These are phyloP conservation scores for Anthracocystis walkeri DNA, from an alignment of 1,284 basidiomycete species.

Conservation along the genomic window DNA sequence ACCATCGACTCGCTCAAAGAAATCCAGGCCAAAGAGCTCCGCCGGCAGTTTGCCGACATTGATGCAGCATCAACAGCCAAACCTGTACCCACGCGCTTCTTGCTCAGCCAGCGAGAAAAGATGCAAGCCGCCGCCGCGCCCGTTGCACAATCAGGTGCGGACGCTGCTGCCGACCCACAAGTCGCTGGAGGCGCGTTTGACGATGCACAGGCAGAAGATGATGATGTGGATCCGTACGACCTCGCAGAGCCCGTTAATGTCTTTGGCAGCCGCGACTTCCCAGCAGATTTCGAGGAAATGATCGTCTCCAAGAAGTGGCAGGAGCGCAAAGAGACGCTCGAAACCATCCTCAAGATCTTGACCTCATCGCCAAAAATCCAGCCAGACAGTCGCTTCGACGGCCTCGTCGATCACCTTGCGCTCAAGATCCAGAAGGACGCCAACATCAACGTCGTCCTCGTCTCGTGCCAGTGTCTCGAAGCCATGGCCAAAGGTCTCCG, in stretches of 20 bases:
- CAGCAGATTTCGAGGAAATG: slow-evolving; percentile 71
- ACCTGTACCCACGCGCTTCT: slow-evolving; percentile 82
- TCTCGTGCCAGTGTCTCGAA: slow-evolving; percentile 87
- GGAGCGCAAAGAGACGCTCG: slow-evolving; percentile 86
- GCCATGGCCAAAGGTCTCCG: slow-evolving; percentile 83
- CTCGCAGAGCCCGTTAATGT: slow-evolving; percentile 87
- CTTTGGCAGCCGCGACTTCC: slow-evolving; percentile 76
- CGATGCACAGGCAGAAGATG: slow-evolving; percentile 45
- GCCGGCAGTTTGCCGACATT: slow-evolving; percentile 86
- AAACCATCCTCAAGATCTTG: slow-evolving; percentile 82
- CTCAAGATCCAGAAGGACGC: slow-evolving; percentile 87
- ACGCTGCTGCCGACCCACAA: slow-evolving; percentile 16
- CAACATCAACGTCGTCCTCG: slow-evolving; percentile 94
- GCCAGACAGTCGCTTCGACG: slow-evolving; percentile 77
- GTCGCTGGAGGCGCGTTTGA: slow-evolving; percentile 23
- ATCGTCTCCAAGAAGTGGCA: slow-evolving; percentile 97
- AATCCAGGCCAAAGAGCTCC: slow-evolving; percentile 96
- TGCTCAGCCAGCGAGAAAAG: slow-evolving; percentile 77
- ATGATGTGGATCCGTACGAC: slow-evolving; percentile 79
- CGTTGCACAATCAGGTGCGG: slow-evolving; percentile 9
- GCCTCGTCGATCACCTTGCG: slow-evolving; percentile 81
- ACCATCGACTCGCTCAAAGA: slow-evolving; percentile 94
- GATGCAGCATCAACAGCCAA: slow-evolving; percentile 86
- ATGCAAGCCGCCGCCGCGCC: slow-evolving; percentile 42
- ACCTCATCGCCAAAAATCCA: slow-evolving; percentile 81